These are phyloP conservation scores for Pythium dissotocum DNA, from an alignment of 352 stramenopile genomes.

Conservation along the genomic window DNA sequence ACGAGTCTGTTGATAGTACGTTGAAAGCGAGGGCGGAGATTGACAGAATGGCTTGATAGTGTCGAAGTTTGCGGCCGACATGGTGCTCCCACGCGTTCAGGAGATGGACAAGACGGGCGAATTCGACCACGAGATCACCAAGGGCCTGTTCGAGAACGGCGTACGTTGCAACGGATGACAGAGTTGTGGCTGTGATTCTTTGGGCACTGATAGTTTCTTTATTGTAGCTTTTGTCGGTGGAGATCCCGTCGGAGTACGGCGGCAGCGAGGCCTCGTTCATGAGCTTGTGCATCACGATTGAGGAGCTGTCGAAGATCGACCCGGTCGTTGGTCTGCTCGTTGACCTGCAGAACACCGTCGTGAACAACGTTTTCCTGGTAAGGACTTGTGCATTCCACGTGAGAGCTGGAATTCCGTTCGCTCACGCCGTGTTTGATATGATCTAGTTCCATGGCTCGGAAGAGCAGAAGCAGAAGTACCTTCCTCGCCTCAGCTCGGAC, in stretches of 20 bases:
- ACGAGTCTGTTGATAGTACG: neutral
- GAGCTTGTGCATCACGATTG: conserved; percentile 93
- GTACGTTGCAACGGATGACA: conserved; percentile 30
- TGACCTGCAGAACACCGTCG: conserved; percentile 94
- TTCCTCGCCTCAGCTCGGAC: conserved; percentile 76
- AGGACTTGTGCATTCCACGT: neutral
- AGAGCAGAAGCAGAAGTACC: conserved; percentile 87
- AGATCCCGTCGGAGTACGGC: conserved; percentile 93
- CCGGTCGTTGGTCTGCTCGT: conserved; percentile 93
- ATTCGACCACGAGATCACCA: conserved; percentile 90
- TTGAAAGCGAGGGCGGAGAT: neutral
- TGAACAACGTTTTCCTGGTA: conserved; percentile 96
- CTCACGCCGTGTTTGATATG: neutral
- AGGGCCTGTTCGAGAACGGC: conserved; percentile 91
- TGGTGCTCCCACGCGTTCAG: conserved; percentile 86
- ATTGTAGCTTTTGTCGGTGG: conserved; percentile 91
- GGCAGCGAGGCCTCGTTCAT: conserved; percentile 95
- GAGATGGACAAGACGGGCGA: conserved; percentile 92
- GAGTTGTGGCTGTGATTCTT: neutral
- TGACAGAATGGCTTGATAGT: conserved; percentile 39
- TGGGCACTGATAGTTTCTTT: neutral
- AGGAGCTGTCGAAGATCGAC: conserved; percentile 96
- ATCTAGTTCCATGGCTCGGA: conserved; percentile 64
- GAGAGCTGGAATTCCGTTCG: neutral
- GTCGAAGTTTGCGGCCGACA: conserved; percentile 82